Conservation (phyloP, 257 asterid species). For the Parsonsia alboflavescens region DNA sequence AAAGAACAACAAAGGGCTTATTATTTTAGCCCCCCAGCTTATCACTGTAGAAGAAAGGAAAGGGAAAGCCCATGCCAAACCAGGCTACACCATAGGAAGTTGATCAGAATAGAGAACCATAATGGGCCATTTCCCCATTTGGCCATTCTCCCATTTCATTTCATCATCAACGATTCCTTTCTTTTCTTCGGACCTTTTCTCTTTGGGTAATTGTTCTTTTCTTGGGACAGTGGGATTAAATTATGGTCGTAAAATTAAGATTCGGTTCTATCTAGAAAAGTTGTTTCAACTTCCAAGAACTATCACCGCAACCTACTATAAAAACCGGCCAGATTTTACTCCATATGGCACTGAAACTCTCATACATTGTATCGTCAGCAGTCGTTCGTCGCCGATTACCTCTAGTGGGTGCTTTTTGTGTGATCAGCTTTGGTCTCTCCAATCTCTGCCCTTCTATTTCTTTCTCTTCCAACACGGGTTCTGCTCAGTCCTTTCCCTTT, state of each 20-base stretch:
- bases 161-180: background rate
- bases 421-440: slow-evolving; percentile 73
- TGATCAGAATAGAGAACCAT: background rate
- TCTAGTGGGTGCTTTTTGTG: slow-evolving; percentile 76
- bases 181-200: background rate
- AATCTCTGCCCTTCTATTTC: slow-evolving; percentile 42
- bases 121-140: background rate
- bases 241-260: background rate
- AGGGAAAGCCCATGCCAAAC: background rate
- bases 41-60: background rate
- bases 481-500: slow-evolving; percentile 47
- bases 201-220: slow-evolving; percentile 2
- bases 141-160: background rate
- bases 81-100: background rate
- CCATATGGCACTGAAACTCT: slow-evolving; percentile 69
- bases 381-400: slow-evolving; percentile 63
- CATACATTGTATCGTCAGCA: slow-evolving; percentile 57
- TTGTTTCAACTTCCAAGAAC: no score
- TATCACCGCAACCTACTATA: background rate
- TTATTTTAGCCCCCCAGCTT: no score
- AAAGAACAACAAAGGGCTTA: no score
- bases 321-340: slow-evolving; percentile 22
- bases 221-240: background rate
- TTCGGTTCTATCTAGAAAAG: background rate
- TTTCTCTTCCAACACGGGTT: slow-evolving; percentile 30